Conservation (phyloP, 495 filamentous ascomycete species). For the Cryomyces antarcticus region DNA sequence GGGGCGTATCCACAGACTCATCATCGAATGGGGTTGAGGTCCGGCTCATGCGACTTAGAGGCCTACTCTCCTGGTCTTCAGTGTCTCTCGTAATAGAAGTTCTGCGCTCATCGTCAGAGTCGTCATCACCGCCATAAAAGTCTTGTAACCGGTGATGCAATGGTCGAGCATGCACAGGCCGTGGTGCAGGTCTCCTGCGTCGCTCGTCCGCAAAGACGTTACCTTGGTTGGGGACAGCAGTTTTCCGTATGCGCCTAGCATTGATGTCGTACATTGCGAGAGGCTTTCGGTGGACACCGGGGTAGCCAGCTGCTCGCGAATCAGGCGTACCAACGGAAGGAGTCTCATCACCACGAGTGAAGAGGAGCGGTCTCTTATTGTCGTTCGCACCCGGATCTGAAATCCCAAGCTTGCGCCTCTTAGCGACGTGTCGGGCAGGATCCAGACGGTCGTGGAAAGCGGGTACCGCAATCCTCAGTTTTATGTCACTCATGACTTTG, state of each 20-base stretch:
- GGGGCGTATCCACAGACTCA: conserved; percentile 18
- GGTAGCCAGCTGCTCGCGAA: conserved; percentile 31
- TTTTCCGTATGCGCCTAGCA: conserved; percentile 47
- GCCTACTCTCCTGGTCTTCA: conserved; percentile 65
- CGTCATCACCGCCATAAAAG: conserved; percentile 20
- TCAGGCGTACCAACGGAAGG: conserved; percentile 43
- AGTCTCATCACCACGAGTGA: conserved; percentile 31
- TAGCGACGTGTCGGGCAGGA: conserved; percentile 53
- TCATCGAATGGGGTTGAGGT: conserved; percentile 47
- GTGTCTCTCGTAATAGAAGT: conserved; percentile 46
- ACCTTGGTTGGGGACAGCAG: conserved; percentile 31
- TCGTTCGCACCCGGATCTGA: conserved; percentile 38
- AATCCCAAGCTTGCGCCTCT: conserved; percentile 59
- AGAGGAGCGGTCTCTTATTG: conserved; percentile 26
- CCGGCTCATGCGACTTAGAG: conserved; percentile 56
- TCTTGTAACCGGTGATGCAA: conserved; percentile 31
- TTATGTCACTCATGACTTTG: conserved; percentile 69
- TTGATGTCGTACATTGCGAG: conserved; percentile 21
- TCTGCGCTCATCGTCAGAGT: conserved; percentile 33
- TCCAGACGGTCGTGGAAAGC: conserved; percentile 71
- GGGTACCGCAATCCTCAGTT: conserved; percentile 61
- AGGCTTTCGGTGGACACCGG: conserved; percentile 32
- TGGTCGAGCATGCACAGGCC: conserved; percentile 31
- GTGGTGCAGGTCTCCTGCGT: conserved; percentile 35
- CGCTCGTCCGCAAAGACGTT: conserved; percentile 60